Percentiles rank a stretch among this genome's conserved stretches.
Conservation (phyloP, 2,329 filamentous ascomycete species). For the Cercospora zeae-maydis region DNA sequence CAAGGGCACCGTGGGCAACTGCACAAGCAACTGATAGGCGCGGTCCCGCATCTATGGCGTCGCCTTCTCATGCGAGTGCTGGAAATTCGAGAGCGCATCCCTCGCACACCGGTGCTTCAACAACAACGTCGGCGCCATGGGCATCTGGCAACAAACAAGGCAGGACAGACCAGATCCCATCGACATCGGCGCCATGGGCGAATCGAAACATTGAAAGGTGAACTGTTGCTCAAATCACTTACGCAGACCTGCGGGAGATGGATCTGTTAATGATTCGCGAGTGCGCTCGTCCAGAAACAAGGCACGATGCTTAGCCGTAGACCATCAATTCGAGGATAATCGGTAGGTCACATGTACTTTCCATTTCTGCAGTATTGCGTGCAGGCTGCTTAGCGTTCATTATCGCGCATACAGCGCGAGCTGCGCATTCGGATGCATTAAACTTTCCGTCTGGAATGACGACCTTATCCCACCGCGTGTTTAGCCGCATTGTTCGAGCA, state of each 20-base stretch:
- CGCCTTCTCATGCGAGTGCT: background rate
- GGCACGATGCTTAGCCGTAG: background rate
- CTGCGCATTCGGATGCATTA: background rate
- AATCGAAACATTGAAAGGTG: background rate
- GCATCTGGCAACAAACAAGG: background rate
- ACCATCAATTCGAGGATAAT: background rate
- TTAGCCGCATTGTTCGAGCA: no score
- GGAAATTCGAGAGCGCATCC: background rate
- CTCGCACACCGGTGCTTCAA: background rate
- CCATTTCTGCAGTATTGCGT: background rate
- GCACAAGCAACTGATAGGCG: background rate
- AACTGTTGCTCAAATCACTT: background rate
- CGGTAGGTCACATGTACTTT: background rate
- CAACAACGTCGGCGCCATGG: constrained; percentile 1
- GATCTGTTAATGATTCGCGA: background rate
- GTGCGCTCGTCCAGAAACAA: background rate
- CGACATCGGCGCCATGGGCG: constrained; percentile 3
- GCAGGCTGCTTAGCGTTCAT: background rate
- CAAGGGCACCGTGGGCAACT: constrained; percentile 30
- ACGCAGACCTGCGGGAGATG: background rate
- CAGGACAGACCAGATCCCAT: background rate
- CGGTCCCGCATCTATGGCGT: background rate
- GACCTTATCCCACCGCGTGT: no score
- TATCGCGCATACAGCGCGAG: background rate
- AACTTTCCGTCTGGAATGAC: background rate